Evolutionary conservation across 345 rosid genomes (phyloP).

Genomic region (Trapa bicornis): DNA sequence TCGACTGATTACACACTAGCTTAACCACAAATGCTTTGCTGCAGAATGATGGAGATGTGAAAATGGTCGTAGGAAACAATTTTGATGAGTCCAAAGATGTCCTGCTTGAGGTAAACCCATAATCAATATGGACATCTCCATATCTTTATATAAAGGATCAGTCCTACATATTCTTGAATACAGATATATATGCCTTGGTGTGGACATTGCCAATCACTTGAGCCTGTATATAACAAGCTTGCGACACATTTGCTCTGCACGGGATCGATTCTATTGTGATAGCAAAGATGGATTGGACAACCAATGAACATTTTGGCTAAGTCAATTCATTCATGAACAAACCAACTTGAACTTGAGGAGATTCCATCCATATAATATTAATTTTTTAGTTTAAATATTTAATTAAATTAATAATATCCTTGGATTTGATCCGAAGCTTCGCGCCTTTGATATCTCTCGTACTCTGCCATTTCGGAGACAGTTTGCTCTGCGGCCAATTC

Average conservation of each 20-base stretch:
- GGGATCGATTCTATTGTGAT: conserved; percentile 71
- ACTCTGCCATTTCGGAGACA: too few species aligned
- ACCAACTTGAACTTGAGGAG: too few species aligned
- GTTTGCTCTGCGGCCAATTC: too few species aligned
- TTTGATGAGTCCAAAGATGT: conserved; percentile 93
- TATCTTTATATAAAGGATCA: conserved; percentile 6
- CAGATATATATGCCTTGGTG: conserved; percentile 99
- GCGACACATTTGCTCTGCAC: conserved; percentile 68
- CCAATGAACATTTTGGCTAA: conserved; percentile 73
- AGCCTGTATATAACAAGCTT: conserved; percentile 85
- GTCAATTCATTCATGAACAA: conserved; percentile 34
- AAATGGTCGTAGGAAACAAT: conserved; percentile 84
- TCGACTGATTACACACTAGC: background rate
- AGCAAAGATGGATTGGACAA: conserved; percentile 98
- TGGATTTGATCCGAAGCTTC: too few species aligned
- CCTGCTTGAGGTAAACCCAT: conserved; percentile 69
- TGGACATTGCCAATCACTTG: conserved; percentile 94
- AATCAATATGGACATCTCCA: background rate
- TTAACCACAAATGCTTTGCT: conserved; percentile 5
- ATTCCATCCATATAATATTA: too few species aligned
- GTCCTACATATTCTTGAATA: conserved; percentile 5
- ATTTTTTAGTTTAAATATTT: too few species aligned
- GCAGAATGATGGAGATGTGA: conserved; percentile 94
- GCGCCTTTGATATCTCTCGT: too few species aligned
- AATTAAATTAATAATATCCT: too few species aligned